These are phyloP conservation scores for Populus ilicifolia DNA, from an alignment of 345 rosid species.

Conservation along the genomic window DNA sequence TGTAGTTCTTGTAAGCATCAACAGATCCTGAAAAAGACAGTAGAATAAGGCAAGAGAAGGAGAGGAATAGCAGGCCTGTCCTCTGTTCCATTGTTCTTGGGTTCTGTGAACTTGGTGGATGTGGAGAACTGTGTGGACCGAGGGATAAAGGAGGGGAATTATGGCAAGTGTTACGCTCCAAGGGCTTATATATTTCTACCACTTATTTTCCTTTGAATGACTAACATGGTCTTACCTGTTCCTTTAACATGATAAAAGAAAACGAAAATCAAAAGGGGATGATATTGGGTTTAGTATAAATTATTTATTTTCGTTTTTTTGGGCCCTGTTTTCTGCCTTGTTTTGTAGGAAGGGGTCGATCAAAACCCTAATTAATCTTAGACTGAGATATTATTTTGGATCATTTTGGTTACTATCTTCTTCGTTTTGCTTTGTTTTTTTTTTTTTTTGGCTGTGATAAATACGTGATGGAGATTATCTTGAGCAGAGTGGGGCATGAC, in stretches of 20 bases:
- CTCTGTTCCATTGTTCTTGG: slow-evolving; percentile 22
- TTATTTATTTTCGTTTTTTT: not conserved
- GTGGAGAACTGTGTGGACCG: not conserved
- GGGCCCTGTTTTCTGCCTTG: not conserved
- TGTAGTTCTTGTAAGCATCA: slow-evolving; percentile 74
- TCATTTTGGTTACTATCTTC: too few species aligned
- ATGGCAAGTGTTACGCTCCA: not conserved
- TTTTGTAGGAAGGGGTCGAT: not conserved
- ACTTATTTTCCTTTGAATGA: not conserved
- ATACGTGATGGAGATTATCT: not conserved
- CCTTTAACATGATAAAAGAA: too few species aligned
- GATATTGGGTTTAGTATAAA: too few species aligned
- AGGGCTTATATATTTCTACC: not conserved
- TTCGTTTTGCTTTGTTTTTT: too few species aligned
- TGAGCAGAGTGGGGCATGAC: not conserved
- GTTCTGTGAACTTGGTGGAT: not conserved
- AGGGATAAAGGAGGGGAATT: not conserved
- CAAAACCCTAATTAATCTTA: not conserved
- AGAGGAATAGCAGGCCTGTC: not conserved
- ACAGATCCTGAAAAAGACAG: slow-evolving; percentile 31
- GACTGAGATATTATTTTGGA: too few species aligned
- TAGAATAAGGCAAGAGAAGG: slow-evolving; percentile 10
- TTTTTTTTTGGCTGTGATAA: not conserved
- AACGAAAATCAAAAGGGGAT: too few species aligned
- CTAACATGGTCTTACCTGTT: not conserved